A percentile compares a stretch with the other conserved stretches of the same genome.
Conservation (phyloP, 257 asterid species). For the Penstemon eatonii region DNA sequence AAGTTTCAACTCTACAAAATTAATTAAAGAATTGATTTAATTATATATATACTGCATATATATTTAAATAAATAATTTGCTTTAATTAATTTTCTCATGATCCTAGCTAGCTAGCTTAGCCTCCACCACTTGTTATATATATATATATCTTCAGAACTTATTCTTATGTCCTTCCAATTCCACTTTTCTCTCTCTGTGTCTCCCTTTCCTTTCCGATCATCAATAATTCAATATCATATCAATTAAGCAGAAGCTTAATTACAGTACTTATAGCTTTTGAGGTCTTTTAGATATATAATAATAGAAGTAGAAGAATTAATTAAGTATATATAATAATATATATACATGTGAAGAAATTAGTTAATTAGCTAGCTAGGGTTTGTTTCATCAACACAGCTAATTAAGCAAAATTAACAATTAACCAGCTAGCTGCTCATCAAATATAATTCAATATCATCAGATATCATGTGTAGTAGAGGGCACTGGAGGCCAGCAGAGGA, state of each 20-base stretch:
- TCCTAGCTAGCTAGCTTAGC: neutral
- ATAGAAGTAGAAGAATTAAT: too few species aligned
- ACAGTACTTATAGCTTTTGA: too few species aligned
- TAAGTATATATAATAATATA: too few species aligned
- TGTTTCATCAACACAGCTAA: neutral
- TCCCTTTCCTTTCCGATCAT: slow-evolving; percentile 2
- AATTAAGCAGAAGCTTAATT: too few species aligned
- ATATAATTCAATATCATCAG: neutral
- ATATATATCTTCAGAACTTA: neutral
- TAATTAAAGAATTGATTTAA: too few species aligned
- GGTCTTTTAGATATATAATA: too few species aligned
- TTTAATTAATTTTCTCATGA: neutral
- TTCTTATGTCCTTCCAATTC: slow-evolving; percentile 23
- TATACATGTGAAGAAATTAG: neutral
- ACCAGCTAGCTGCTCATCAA: too few species aligned
- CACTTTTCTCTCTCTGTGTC: slow-evolving; percentile 18
- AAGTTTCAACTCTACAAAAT: too few species aligned
- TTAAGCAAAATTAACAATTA: too few species aligned
- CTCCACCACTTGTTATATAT: neutral
- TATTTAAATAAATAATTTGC: slow-evolving; percentile 1
- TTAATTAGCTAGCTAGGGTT: slow-evolving; percentile 10
- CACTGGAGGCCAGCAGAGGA: slow-evolving; percentile 98
- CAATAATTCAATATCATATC: too few species aligned
- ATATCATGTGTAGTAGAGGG: slow-evolving; percentile 71
- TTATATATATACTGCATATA: neutral